These are phyloP conservation scores for Fusarium anguioides DNA, from an alignment of 2,329 filamentous ascomycete species.

Conservation along the genomic window DNA sequence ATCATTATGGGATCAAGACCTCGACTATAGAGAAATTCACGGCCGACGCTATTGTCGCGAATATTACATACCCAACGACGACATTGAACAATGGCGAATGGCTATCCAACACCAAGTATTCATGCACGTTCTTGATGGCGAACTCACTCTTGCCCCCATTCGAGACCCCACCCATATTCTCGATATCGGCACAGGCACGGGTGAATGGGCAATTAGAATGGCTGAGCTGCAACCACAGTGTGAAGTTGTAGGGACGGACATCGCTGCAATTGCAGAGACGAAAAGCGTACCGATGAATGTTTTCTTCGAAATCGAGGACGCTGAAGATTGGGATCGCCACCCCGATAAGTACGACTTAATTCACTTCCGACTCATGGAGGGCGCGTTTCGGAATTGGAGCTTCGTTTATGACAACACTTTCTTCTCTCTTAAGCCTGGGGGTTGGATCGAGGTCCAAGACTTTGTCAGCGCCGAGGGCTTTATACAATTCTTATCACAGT, in stretches of 20 bases:
- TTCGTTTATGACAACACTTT: constrained; percentile 65
- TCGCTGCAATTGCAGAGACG: constrained; percentile 67
- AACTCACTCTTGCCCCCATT: constrained; percentile 58
- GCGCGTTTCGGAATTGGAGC: constrained; percentile 66
- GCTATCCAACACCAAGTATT: constrained; percentile 73
- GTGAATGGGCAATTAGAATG: constrained; percentile 63
- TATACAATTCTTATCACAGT: constrained; percentile 49
- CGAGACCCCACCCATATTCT: constrained; percentile 57
- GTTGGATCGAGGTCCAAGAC: constrained; percentile 67
- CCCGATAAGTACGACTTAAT: constrained; percentile 65
- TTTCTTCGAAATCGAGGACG: constrained; percentile 70
- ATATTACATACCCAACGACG: constrained; percentile 75
- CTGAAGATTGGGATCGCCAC: constrained; percentile 68
- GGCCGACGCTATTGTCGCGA: constrained; percentile 70
- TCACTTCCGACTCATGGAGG: constrained; percentile 66
- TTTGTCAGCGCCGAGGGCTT: constrained; percentile 59
- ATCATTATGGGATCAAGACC: constrained; percentile 61
- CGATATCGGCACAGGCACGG: constrained; percentile 69
- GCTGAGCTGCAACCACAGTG: constrained; percentile 64
- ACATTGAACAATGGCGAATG: constrained; percentile 71
- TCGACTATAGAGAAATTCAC: constrained; percentile 70
- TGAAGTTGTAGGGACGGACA: constrained; percentile 69
- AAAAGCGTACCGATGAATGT: constrained; percentile 67
- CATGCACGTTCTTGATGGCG: constrained; percentile 60
- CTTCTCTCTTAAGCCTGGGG: constrained; percentile 65